Percentiles rank a stretch among this genome's conserved stretches.
These are phyloP conservation scores for Tausonia pullulans DNA, from an alignment of 1,284 basidiomycete genomes.

Conservation along the genomic window DNA sequence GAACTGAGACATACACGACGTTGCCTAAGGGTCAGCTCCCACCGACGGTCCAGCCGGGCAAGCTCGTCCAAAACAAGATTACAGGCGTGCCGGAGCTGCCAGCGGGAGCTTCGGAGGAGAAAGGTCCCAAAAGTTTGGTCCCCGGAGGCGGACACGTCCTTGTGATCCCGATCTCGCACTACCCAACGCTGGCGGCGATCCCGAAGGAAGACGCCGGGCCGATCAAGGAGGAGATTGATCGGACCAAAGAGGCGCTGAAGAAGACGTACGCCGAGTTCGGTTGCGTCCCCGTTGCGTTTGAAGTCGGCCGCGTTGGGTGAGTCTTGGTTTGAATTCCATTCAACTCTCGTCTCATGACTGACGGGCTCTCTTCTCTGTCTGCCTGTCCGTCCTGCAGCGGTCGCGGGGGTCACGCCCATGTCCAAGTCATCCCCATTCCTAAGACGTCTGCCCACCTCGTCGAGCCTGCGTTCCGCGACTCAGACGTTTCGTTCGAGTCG, in stretches of 20 bases:
- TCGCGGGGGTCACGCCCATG: conserved; percentile 86
- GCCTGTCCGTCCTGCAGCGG: conserved; percentile 28
- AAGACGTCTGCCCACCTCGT: conserved; percentile 48
- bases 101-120: not conserved
- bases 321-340: not conserved
- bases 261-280: conserved; percentile 59
- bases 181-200: conserved; percentile 52
- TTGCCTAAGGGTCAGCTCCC: conserved; percentile 86
- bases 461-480: conserved; percentile 55
- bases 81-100: conserved; percentile 9
- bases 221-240: conserved; percentile 67
- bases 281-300: conserved; percentile 64
- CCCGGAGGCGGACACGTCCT: conserved; percentile 90
- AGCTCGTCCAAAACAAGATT: conserved; percentile 21
- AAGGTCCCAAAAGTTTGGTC: conserved; percentile 38
- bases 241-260: conserved; percentile 65
- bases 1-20: conserved; percentile 81
- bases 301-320: conserved; percentile 49
- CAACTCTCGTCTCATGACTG: not conserved
- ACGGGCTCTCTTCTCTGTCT: not conserved
- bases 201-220: conserved; percentile 61
- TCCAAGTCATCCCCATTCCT: conserved; percentile 77
- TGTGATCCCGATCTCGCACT: conserved; percentile 61
- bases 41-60: conserved; percentile 49
- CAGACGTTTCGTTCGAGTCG: conserved; percentile 39